Evolutionary conservation across 352 stramenopile species (phyloP), one percentile per base, ranked within the genome.

Genomic region (Phytophthora litchii): DNA sequence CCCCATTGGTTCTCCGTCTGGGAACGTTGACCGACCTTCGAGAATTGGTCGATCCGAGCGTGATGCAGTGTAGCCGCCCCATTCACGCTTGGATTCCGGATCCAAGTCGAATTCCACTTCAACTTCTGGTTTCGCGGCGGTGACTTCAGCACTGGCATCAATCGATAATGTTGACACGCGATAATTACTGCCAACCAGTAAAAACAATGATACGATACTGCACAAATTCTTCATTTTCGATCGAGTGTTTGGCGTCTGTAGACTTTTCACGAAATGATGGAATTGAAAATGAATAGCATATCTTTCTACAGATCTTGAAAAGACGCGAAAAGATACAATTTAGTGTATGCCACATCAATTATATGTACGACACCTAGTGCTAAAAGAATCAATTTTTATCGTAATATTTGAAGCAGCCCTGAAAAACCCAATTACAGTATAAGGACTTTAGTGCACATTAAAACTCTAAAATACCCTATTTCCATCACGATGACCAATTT

Each of bases 71-170:
- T 54, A 66, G 0, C 52, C 46, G 1, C 43, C 36, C 47, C 53
- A 66, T 35, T 70, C 37, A 8, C 51, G 11, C 42, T 72, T 72
- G 29, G 70, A 72, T 19, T 69, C 50, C 11, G 56, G 60, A 31
- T 74, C 61, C 45, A 78, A 23, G 36, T 77, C 68, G 41, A 74
- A 60, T 56, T 71, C 59, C 49, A 77, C 56, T 46, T 76, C 62
- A 37, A 72, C 46, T 35, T 72, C 45, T 0, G 56, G 38, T 44
- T 44, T 53, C 14, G 63, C 9, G 60, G 57, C 45, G 20, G 16
- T 13, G 21, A 67, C 47, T 34, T 64, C 34, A 3, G 41, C 45
- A 49, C 40, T 54, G 17, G 48, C 46, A n/a, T 70, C 62, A 14
- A 66, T 62, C 11, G 62, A 66, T 6, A 70, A 54, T 0, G 55